A percentile compares a stretch with the other conserved stretches of the same genome.
These are phyloP conservation scores for barrel medic (Medicago truncatula) DNA, from an alignment of 306 rosid species.

Conservation along the genomic window MtrunA17r5.0-ANR NC_053047.1:31858001-31858500, in stretches of 20 bases:
- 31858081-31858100: conserved; percentile 96
- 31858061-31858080: conserved; percentile 96
- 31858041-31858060: conserved; percentile 83
- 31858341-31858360: no score
- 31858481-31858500: no score
- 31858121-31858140: conserved; percentile 71
- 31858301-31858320: no score
- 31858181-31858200: conserved; percentile 62
- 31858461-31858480: no score
- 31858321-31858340: no score
- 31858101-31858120: conserved; percentile 91
- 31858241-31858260: conserved; percentile 70
- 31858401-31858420: no score
- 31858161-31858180: conserved; percentile 57
- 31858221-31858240: conserved; percentile 66
- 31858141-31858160: conserved; percentile 68
- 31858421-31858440: no score
- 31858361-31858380: no score
- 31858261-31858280: no score
- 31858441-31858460: no score
- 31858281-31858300: no score
- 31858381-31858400: no score
- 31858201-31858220: conserved; percentile 65
- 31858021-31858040: conserved; percentile 80
- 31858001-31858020: conserved; percentile 61